A percentile compares a stretch with the other conserved stretches of the same genome.
Evolutionary conservation across 345 rosid species (phyloP).

Genomic region (Camelina sativa): DNA sequence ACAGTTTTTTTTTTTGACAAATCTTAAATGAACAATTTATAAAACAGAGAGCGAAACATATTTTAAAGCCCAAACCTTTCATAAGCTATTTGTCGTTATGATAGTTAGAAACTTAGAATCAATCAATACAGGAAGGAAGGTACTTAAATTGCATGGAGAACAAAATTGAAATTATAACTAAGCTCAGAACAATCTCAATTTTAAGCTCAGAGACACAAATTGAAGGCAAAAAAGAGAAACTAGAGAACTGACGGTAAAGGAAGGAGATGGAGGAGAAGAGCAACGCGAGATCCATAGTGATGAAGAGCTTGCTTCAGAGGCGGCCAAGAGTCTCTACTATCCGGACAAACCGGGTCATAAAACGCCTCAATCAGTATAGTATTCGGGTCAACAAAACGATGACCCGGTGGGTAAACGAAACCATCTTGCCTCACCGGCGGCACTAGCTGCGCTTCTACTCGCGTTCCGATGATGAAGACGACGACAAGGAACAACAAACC

Average conservation of each 20-base stretch:
- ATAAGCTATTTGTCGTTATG: not conserved
- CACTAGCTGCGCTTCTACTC: constrained; percentile 26
- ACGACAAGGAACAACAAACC: constrained; percentile 3
- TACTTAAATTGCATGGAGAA: not conserved
- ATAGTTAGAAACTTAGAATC: not conserved
- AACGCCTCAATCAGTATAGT: constrained; percentile 40
- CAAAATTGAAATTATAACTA: not conserved
- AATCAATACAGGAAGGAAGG: not conserved
- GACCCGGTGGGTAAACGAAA: constrained; percentile 39
- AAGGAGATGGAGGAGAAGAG: constrained; percentile 41
- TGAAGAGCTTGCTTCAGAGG: constrained; percentile 36
- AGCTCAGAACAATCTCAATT: not conserved
- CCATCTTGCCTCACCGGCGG: constrained; percentile 46
- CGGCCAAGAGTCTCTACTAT: constrained; percentile 46
- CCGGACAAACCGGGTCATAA: constrained; percentile 44
- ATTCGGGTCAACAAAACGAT: constrained; percentile 37
- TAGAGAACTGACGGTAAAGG: constrained; percentile 45
- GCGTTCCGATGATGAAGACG: not conserved
- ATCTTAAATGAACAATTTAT: not conserved
- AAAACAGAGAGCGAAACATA: not conserved
- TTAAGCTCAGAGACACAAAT: not conserved
- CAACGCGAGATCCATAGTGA: constrained; percentile 44
- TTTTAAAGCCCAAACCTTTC: not conserved
- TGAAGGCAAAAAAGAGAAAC: not conserved
- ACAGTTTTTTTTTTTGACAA: no score